Conservation (phyloP, 257 asterid species). For the Scutellaria baicalensis region DNA sequence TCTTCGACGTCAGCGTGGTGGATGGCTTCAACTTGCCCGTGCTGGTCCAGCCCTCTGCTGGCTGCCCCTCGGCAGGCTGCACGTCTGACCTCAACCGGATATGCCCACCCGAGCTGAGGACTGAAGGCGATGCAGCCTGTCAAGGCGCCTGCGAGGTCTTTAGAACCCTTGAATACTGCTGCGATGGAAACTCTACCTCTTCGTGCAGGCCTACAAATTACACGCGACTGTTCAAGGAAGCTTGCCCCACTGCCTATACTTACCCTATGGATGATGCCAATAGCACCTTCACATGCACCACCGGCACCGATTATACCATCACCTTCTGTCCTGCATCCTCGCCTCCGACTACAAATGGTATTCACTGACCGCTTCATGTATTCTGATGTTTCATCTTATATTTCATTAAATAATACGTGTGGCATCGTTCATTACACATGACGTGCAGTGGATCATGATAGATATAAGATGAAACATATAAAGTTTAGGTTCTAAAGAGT, state of each 20-base stretch:
- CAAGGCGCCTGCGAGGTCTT: constrained; percentile 52
- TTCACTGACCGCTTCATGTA: too few relatives aligned
- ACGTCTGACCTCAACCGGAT: constrained; percentile 34
- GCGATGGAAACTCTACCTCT: constrained; percentile 34
- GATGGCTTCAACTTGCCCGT: constrained; percentile 66
- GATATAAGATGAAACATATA: too few relatives aligned
- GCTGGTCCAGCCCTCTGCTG: constrained; percentile 42
- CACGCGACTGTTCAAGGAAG: constrained; percentile 46
- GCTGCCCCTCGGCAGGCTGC: constrained; percentile 53
- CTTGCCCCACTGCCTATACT: constrained; percentile 50
- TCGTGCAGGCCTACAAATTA: constrained; percentile 44
- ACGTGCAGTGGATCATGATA: too few relatives aligned
- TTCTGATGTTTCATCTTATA: too few relatives aligned
- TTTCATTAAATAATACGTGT: too few relatives aligned
- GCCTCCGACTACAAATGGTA: too few relatives aligned
- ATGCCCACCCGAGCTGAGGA: constrained; percentile 49
- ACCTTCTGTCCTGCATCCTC: constrained; percentile 43
- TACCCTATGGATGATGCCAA: constrained; percentile 46
- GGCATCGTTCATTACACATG: too few relatives aligned
- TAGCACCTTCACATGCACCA: constrained; percentile 42
- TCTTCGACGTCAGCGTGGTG: constrained; percentile 60
- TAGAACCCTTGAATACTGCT: constrained; percentile 38
- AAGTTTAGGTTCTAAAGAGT: too few relatives aligned
- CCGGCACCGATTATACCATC: constrained; percentile 33
- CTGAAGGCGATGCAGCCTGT: constrained; percentile 41